Evolutionary conservation across 805 yeast genomes (phyloP).

Genomic region (Wickerhamomyces kurtzmanii): DNA sequence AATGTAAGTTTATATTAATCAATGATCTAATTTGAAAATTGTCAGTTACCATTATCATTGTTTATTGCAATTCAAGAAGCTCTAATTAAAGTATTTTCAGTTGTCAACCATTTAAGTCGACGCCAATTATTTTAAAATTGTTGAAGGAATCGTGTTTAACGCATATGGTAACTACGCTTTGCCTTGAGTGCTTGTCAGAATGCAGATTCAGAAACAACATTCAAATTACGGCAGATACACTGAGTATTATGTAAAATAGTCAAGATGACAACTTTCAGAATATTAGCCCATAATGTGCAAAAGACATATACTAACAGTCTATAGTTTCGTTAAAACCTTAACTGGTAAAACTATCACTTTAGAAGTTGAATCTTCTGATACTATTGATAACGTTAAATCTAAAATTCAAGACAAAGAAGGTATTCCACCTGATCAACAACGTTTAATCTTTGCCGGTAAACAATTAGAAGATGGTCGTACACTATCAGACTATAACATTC

Average conservation of each 20-base stretch:
- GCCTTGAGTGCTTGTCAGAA: no score
- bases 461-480: slow-evolving; percentile 99
- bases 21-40: no score
- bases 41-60: background rate
- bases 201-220: no score
- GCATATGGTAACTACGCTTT: background rate
- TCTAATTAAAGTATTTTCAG: no score
- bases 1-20: slow-evolving; percentile 25
- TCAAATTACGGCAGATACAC: no score
- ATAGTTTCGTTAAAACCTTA: slow-evolving; percentile 71
- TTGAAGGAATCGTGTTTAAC: background rate
- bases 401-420: slow-evolving; percentile 99
- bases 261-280: no score
- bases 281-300: no score
- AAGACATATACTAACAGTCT: slow-evolving; percentile 6
- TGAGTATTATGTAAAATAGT: no score
- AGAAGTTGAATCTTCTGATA: slow-evolving; percentile 98
- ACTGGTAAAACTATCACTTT: slow-evolving; percentile 94
- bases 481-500: slow-evolving; percentile 98
- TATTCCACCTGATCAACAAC: slow-evolving; percentile 99
- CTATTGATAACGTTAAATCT: slow-evolving; percentile 97
- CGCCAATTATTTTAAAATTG: no score
- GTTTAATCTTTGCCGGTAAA: slow-evolving; percentile 99
- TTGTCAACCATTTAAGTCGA: no score
- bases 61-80: no score